Base-by-base conservation (phyloP, 208 protist species). In the Trypanosoma melophagium region DNA sequence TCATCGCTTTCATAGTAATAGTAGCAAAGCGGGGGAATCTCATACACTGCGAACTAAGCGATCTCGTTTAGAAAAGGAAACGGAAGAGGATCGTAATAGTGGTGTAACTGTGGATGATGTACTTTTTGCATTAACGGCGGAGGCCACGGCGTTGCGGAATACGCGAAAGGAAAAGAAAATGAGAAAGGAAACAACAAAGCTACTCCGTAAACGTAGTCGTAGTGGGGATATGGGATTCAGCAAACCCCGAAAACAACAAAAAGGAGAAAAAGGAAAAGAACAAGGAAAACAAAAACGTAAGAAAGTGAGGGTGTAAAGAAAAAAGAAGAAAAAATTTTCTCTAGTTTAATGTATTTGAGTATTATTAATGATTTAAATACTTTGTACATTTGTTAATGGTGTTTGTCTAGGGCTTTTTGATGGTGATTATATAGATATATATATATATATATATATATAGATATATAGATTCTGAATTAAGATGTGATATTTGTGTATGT, bases 91-190 rank as follows among this genome's bases (percentile, higher is more conserved):
- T 16, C 19, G 50, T 44, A 38, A 7, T 2, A n/a, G 35, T 31
- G 12, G 10, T 8, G 1, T 60, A 17, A 63, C 58, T 8, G 40
- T 69, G n/a, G 71, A 77, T 49, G 71, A 77, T 60, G 71, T 69
- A 22, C 60, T 77, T 28, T 68, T 77, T 56, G 31, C 51, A 12
- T 31, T 77, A 25, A 66, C 71, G 5, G 24, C 53, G 3, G 60
- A 41, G 17, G 31, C 21, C 2, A 55, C 56, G 3, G 63, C 40
- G 13, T 51, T 77, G 49, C 17, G 50, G 40, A 55, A 25, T 38
- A 57, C 53, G 19, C 17, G 53, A 51, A 58, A 61, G 31, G 71
- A 77, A 12, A 49, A 69, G 41, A 47, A 24, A n/a, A 63, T 54
- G 25, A 28, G 59, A n/a, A 17, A 42, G 3, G 64, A 69, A n/a